A percentile compares a stretch with the other conserved stretches of the same genome.
Conservation (phyloP, 306 rosid genomes). For the Casuarina cunninghamiana region DNA sequence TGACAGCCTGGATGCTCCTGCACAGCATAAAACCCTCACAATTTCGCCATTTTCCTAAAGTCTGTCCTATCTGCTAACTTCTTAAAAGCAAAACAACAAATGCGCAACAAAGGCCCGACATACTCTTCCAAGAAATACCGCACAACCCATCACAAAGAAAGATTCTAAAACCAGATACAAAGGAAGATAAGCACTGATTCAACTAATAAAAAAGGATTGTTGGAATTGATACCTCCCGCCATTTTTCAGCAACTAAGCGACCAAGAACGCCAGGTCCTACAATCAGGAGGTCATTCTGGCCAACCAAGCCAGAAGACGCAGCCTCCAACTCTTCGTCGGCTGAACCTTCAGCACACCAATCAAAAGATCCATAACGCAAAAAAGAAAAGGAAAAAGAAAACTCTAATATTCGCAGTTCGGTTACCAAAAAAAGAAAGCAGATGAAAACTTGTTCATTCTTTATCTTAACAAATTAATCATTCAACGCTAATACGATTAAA, state of each 20-base stretch:
- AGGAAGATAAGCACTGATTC: not conserved
- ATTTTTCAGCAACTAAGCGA: slow-evolving; percentile 77
- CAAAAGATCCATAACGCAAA: not conserved
- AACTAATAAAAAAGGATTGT: not conserved
- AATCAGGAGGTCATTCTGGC: slow-evolving; percentile 63
- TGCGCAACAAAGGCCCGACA: not conserved
- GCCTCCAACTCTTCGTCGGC: slow-evolving; percentile 38
- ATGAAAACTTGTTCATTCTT: not conserved
- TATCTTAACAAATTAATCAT: not conserved
- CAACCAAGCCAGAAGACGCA: slow-evolving; percentile 45
- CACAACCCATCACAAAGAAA: not conserved
- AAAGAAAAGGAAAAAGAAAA: not conserved
- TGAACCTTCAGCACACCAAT: slow-evolving; percentile 37
- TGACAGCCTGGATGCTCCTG: slow-evolving; percentile 76
- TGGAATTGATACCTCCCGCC: slow-evolving; percentile 65
- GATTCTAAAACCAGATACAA: not conserved
- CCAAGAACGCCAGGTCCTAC: slow-evolving; percentile 98
- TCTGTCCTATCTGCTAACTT: not conserved
- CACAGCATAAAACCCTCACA: slow-evolving; percentile 1
- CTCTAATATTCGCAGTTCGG: not conserved
- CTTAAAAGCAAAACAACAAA: not conserved
- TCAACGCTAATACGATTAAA: not conserved
- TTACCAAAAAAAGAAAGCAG: not conserved
- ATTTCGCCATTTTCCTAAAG: not conserved
- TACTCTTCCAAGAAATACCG: not conserved